Evolutionary conservation across 208 protist species (phyloP), one percentile per base, ranked within the genome.

Genomic region (Jaenimonas drosophilae): DNA sequence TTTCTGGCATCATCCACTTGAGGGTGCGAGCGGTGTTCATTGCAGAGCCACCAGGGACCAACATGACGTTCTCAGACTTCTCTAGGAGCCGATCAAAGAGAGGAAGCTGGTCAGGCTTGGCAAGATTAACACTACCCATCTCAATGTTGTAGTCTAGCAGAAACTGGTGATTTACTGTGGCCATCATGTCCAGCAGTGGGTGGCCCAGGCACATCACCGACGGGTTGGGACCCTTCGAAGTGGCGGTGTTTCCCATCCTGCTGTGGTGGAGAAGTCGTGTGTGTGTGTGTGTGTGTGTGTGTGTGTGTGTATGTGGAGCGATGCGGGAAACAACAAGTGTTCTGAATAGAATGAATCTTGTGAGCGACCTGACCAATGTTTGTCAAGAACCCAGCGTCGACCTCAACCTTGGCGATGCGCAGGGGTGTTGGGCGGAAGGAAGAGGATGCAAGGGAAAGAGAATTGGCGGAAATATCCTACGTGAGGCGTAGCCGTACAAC

Each of bases 171-270:
- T 74, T 59, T n/a, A 98, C 94, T 9, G 76, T 58, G 9, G 91
- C 85, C 20, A 91, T 94, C 61, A 99, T 96, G 67, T 99, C 97
- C 21, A 99, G 76, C 41, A 99, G 72, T 17, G 97, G 97, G 68
- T 99, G 78, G 2, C 83, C 83, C 31, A 91, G 75, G 59, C 79
- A 84, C 41, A 91, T 9, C 19, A 84, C 28, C n/a, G n/a, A n/a
- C n/a, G n/a, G n/a, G n/a, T n/a, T n/a, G n/a, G n/a, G n/a, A n/a
- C n/a, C n/a, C 20, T 3, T 17, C 41, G 4, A 2, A 27, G 19
- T 47, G 11, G 25, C 27, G 19, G 42, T 3, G 39, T 26, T 45
- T 45, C 39, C n/a, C n/a, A n/a, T n/a, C n/a, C n/a, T n/a, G n/a
- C n/a, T n/a, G n/a, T n/a, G 3, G 14, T 14, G 24, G 6, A 49